Base-by-base conservation (phyloP, 805 yeast genomes). In the Myxozyma geophila region DNA sequence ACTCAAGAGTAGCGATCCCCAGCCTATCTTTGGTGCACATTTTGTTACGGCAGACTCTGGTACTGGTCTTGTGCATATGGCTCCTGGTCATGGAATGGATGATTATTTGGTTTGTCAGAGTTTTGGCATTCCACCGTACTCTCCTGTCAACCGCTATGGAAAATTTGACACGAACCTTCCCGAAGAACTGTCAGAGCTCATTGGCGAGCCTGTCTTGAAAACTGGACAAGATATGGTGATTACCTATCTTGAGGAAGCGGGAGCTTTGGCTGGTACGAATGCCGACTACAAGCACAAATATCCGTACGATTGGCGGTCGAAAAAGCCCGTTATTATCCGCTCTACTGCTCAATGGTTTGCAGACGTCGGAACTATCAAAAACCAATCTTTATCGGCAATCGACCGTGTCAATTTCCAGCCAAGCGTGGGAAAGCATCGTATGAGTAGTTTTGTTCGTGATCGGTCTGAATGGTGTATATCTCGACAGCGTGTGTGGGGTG, bases 311-410 rank as follows among this genome's bases (percentile, higher is more conserved):
- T 95, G 99, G 99, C 83, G 99, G 70, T 90, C 96, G 1, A 92
- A 92, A 73, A 88, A 88, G 49, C 99, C 99, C 0, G 92, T 95
- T n/a, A 87, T 95, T 55, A 90, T 95, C 63, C 81, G 98, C 64
- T 87, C 98, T 0, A 95, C 99, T 0, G 95, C 97, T 0, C 99
- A 95, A 76, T 95, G 98, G 96, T 95, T 95, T 75, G 88, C 95
- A 7, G 89, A 92, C 73, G 89, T 95, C 40, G 89, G 87, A 36
- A 81, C 81, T 59, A 87, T 92, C 57, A 92, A 90, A 71, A 78
- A 78, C 0, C 70, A 76, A 9, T 92, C 98, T 0, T 72, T 85
- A 1, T 73, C 79, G 17, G 85, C 92, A 7, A 71, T 95, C 44
- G 76, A 82, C 0, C 70, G 77, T 1, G 97, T 93, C 5, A 75